Percentiles rank a stretch among this genome's conserved stretches.
Evolutionary conservation across 768 basidiomycete genomes (phyloP).

Genomic region (Boletus patriciae): DNA sequence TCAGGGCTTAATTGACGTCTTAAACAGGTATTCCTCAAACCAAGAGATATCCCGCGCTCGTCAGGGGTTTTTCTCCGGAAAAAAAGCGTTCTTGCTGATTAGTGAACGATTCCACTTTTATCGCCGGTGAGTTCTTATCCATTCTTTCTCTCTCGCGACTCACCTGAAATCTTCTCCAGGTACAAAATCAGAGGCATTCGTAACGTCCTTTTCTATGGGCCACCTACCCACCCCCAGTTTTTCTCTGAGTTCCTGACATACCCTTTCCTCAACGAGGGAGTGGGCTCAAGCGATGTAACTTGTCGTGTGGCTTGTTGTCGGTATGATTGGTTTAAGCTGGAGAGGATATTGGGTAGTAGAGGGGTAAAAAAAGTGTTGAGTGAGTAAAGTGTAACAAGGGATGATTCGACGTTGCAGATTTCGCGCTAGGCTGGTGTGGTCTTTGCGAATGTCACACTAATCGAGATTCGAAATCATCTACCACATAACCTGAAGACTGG

Average conservation of each 20-base stretch:
- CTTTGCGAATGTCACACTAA: neutral
- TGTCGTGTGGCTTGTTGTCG: slow-evolving; percentile 80
- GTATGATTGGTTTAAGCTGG: slow-evolving; percentile 86
- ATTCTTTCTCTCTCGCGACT: neutral
- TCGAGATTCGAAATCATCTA: too few relatives aligned
- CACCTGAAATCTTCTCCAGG: slow-evolving; percentile 38
- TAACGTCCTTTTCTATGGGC: slow-evolving; percentile 91
- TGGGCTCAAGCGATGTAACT: slow-evolving; percentile 85
- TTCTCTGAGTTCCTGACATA: slow-evolving; percentile 88
- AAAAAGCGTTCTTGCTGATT: slow-evolving; percentile 82
- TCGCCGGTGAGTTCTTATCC: slow-evolving; percentile 54
- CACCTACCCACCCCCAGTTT: slow-evolving; percentile 88
- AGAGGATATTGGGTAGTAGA: slow-evolving; percentile 58
- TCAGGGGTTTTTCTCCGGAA: slow-evolving; percentile 87
- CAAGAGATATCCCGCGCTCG: slow-evolving; percentile 93
- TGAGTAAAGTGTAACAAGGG: neutral
- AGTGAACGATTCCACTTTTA: slow-evolving; percentile 99
- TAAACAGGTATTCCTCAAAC: slow-evolving; percentile 80
- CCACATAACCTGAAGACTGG: neutral
- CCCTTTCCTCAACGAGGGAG: slow-evolving; percentile 87
- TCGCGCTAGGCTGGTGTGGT: neutral
- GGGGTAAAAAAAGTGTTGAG: slow-evolving; percentile 20
- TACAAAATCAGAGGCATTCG: slow-evolving; percentile 93
- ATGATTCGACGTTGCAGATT: neutral
- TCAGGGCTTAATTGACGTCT: neutral